Base-by-base conservation (phyloP, 768 basidiomycete species). In the Terana coerulea region DNA sequence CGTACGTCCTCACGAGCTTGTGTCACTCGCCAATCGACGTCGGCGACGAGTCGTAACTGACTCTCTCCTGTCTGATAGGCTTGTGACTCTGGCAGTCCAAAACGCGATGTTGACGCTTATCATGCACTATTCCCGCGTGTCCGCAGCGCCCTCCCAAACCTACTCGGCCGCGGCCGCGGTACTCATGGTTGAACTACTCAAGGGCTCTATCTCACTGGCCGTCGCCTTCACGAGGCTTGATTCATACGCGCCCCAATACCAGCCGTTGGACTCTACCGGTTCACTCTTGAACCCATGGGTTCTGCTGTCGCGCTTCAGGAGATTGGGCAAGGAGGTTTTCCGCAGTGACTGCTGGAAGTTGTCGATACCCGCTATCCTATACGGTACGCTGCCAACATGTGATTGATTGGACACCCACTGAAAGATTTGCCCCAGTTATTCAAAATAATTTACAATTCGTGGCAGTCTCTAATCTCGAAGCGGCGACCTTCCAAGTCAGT, bases 361-460 rank as follows among this genome's bases (percentile, higher is more conserved):
- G 25, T 93, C 93, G 28, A 95, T 99, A 57, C 95, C 95, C 1
- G 95, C 95, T 17, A 77, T 97, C 55, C 86, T 98, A 58, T 98
- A 97, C 62, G 45, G 45, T 46, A 30, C 30, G 30, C 24, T 17
- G 11, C 15, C 10, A 15, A n/a, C n/a, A n/a, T n/a, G n/a, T n/a
- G n/a, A n/a, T n/a, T n/a, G 86, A 35, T 49, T 10, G 11, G 47
- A 29, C 34, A 52, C 15, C 34, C 55, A 52, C 53, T 56, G 56
- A n/a, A n/a, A n/a, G n/a, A n/a, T n/a, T n/a, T n/a, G n/a, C n/a
- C n/a, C n/a, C n/a, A n/a, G 89, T 93, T 64, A 82, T 95, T 54
- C 91, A 98, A 75, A 95, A 95, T 73, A 92, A 92, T 73, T 75
- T 98, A 29, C 95, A 97, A 69, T 98, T 92, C 68, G 86, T 95